Percentiles rank a stretch among this genome's conserved stretches.
Conservation (phyloP, 345 rosid genomes). For the Rhizophora mangle region DNA sequence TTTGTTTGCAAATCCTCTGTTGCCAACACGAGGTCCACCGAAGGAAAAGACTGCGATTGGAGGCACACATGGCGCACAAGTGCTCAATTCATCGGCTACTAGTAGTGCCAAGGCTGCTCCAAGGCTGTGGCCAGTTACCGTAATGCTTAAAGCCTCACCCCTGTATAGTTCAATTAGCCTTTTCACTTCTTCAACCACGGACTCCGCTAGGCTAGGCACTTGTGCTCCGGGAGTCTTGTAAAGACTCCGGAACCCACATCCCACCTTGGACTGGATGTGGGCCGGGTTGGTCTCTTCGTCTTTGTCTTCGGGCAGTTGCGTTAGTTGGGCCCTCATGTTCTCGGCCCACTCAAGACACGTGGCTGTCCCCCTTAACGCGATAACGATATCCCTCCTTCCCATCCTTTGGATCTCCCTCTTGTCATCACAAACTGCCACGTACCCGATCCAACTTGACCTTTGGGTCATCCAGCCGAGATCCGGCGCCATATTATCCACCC, state of each 20-base stretch:
- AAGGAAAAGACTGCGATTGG: constrained; percentile 32
- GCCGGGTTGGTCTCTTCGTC: not conserved
- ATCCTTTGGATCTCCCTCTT: constrained; percentile 75
- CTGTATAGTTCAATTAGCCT: constrained; percentile 25
- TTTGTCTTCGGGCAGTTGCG: not conserved
- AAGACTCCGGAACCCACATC: constrained; percentile 31
- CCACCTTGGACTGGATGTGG: constrained; percentile 20
- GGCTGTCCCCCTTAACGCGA: constrained; percentile 87
- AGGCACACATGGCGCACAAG: constrained; percentile 11
- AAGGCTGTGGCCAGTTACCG: constrained; percentile 34
- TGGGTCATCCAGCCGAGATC: constrained; percentile 94
- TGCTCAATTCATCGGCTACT: constrained; percentile 26
- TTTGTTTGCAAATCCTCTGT: constrained; percentile 20
- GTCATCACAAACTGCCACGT: constrained; percentile 87
- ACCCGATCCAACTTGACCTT: constrained; percentile 88
- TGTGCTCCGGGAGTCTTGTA: constrained; percentile 24
- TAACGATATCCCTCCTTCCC: constrained; percentile 88
- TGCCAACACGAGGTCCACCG: constrained; percentile 31
- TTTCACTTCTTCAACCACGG: constrained; percentile 19
- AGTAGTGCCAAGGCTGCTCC: constrained; percentile 30
- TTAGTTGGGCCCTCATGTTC: constrained; percentile 56
- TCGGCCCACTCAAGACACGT: constrained; percentile 98
- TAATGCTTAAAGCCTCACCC: constrained; percentile 29
- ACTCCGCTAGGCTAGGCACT: constrained; percentile 23
- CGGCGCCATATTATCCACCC: constrained; percentile 82